phyloP scores from a whole-genome alignment of 257 asterid species.

The Misopates orontium region DNA sequence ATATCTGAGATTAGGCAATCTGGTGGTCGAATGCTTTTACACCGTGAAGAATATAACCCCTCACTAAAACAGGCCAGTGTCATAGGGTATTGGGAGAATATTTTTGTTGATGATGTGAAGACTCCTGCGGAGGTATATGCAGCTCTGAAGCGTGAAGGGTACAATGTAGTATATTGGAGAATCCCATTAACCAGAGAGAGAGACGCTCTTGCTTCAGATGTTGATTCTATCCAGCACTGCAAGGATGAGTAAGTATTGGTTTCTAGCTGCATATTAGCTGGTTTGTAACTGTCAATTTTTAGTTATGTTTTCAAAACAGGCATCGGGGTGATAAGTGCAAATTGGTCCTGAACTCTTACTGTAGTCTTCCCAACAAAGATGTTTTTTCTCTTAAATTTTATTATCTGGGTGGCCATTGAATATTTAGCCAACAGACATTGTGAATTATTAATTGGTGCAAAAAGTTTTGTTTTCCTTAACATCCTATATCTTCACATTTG shows the following conservation, averaged over 20 bases:
- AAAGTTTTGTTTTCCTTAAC: constrained; percentile 1
- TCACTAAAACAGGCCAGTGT: constrained; percentile 77
- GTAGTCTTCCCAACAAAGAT: constrained; percentile 4
- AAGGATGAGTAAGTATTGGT: constrained; percentile 71
- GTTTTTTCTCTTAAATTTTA: neutral
- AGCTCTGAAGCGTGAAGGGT: constrained; percentile 65
- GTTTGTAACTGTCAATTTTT: constrained; percentile 8
- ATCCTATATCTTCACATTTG: constrained; percentile 16
- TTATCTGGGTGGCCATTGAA: no score
- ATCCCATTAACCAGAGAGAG: constrained; percentile 95
- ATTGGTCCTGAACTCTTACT: constrained; percentile 3
- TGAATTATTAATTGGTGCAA: neutral
- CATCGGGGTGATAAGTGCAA: constrained; percentile 14
- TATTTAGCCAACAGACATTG: no score
- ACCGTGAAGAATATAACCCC: constrained; percentile 93
- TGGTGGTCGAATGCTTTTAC: constrained; percentile 97
- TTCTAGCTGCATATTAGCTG: constrained; percentile 19
- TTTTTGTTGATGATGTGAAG: constrained; percentile 78
- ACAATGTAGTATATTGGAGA: constrained; percentile 70
- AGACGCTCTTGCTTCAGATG: constrained; percentile 89
- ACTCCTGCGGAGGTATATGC: constrained; percentile 92
- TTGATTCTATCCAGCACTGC: constrained; percentile 91
- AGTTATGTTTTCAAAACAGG: no score
- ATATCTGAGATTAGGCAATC: constrained; percentile 71
- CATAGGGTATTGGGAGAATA: constrained; percentile 96